Evolutionary conservation across 495 filamentous ascomycete species (phyloP), one percentile per base, ranked within the genome.

Genomic region (Umbilicaria muhlenbergii): DNA sequence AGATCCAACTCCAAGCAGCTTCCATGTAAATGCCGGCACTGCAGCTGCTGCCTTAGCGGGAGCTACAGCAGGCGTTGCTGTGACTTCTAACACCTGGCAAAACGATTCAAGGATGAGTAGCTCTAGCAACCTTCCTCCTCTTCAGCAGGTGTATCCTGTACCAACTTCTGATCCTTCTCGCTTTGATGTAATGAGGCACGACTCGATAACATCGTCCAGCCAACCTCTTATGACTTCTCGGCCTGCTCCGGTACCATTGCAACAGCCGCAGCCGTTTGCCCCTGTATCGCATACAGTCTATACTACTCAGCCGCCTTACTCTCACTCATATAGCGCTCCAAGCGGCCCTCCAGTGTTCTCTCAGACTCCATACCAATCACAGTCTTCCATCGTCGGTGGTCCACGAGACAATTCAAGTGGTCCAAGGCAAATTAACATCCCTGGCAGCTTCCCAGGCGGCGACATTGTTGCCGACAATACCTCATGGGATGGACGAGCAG

Each of bases 121-220:
- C 34, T 45, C 48, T 18, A 62, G 53, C 19, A 62, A 58, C 41
- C 59, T 71, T 38, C 53, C 50, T 38, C 53, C 50, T 5, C 35
- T 56, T 6, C 68, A 69, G 44, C 61, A 69, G 35, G 61, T 72
- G 54, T 57, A 66, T 62, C 75, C 80, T 8, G 52, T 79, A 33
- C 67, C 77, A 19, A 81, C 75, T 16, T 67, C 67, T 11, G 80
- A 83, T 52, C 73, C 73, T 3, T 61, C 62, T 28, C 69, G 64
- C 34, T 80, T 74, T 50, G 77, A 80, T 41, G 70, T 63, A 45
- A 60, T 56, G 17, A 54, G 58, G 10, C 57, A 69, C 14, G 66
- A 64, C 38, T 70, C 78, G 13, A 57, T 61, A 35, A 62, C 65
- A n/a, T 63, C 68, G 42, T 54, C 49, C 42, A 70, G 64, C 55